Conservation (phyloP, 306 rosid species). For the Fagus crenata region DNA sequence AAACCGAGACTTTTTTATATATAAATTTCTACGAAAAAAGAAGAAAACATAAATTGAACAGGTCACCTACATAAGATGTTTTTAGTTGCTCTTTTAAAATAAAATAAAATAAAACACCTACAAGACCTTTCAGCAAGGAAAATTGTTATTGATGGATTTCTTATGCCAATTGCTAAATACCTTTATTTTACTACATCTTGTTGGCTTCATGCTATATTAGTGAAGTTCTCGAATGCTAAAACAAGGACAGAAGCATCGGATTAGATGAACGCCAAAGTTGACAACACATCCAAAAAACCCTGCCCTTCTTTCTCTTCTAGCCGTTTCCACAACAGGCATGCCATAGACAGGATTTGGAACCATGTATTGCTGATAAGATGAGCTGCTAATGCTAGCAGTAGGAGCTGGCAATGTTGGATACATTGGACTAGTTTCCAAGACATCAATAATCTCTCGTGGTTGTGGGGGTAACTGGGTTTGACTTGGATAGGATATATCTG, state of each 20-base stretch:
- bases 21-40: neutral
- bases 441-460: neutral
- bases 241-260: conserved; percentile 62
- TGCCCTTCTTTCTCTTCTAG: conserved; percentile 24
- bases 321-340: conserved; percentile 37
- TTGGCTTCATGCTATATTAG: neutral
- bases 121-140: too few species aligned
- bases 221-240: conserved; percentile 34
- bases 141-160: too few species aligned
- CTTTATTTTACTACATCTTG: neutral
- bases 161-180: too few species aligned
- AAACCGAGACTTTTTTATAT: neutral
- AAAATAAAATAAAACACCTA: too few species aligned
- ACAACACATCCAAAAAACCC: conserved; percentile 37
- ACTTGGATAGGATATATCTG: too few species aligned
- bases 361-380: conserved; percentile 50
- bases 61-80: neutral
- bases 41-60: neutral
- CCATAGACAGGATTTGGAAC: conserved; percentile 52
- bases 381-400: neutral
- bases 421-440: neutral
- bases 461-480: neutral
- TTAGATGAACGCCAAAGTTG: conserved; percentile 37
- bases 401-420: neutral
- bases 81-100: neutral